phyloP scores from a whole-genome alignment of 1,284 basidiomycete species.

The Lignosus rhinocerotis region DNA sequence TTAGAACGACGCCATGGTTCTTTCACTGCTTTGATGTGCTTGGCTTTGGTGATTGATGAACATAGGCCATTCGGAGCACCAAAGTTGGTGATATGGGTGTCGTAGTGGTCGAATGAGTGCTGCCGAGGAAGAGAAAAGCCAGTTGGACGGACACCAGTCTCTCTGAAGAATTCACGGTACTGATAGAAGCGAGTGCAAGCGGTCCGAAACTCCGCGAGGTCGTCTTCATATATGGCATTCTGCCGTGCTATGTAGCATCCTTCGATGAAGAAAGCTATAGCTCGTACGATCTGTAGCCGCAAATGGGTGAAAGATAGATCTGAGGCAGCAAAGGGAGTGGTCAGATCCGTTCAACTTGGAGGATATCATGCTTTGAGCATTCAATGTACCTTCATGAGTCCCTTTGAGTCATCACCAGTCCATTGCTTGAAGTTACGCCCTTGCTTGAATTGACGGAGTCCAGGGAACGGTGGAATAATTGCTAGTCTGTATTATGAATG shows the following conservation, averaged over 20 bases:
- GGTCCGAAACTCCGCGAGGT: too few relatives aligned
- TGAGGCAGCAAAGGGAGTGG: neutral
- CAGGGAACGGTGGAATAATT: slow-evolving; percentile 16
- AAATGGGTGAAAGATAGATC: neutral
- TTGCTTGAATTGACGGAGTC: slow-evolving; percentile 18
- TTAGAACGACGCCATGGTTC: slow-evolving; percentile 24
- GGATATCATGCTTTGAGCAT: neutral
- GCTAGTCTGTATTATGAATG: slow-evolving; percentile 4
- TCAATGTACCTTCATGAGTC: slow-evolving; percentile 24
- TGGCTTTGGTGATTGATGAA: slow-evolving; percentile 25
- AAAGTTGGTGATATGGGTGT: neutral
- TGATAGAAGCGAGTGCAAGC: neutral
- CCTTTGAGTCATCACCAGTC: slow-evolving; percentile 29
- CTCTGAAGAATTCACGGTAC: neutral
- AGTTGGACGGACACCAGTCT: neutral
- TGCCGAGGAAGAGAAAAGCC: neutral
- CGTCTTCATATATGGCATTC: too few relatives aligned
- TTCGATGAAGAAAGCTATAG: neutral
- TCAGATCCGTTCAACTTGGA: neutral
- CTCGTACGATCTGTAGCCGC: neutral
- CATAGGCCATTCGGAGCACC: slow-evolving; percentile 16
- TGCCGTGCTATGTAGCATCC: neutral
- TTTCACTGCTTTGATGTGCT: slow-evolving; percentile 26
- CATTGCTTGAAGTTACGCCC: slow-evolving; percentile 26
- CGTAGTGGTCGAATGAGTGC: neutral